Evolutionary conservation across 495 filamentous ascomycete genomes (phyloP), one percentile per base, ranked within the genome.

Genomic region (Neurospora africana): DNA sequence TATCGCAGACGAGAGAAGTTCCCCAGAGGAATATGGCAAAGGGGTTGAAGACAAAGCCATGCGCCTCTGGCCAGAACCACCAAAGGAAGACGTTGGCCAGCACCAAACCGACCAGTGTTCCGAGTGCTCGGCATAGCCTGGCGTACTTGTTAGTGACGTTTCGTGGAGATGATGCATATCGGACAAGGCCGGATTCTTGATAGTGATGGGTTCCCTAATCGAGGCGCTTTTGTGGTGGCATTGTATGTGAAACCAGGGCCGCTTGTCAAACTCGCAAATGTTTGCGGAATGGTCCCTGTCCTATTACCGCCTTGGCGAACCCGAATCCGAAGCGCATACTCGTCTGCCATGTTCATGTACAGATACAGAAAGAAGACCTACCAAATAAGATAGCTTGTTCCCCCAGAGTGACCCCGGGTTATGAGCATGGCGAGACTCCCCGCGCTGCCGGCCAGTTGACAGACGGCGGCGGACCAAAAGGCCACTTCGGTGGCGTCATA

Each of bases 401-500:
- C 84, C 10, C 83, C 81, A 53, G 82, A 81, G 73, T 84, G 82
- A 27, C 76, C 76, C 38, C 83, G 69, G 17, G 78, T 70, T 4
- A 78, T 19, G 40, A 85, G 70, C 75, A 84, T 83, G 35, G 73
- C 76, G 68, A 85, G 74, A 69, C 79, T 78, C 23, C 75, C 74
- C 8, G 61, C 74, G 69, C 76, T 78, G 21, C 78, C 40, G 47
- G 79, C 73, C 4, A 79, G 40, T 74, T 83, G 81, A 38, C 72
- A 53, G 9, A 80, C 65, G 1, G 73, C 75, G 0, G 79, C 78
- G 19, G 73, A 79, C 82, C 83, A 86, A 71, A 80, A 83, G 8
- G 76, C 81, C 74, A 84, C 39, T 75, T 86, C 83, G n/a, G 83
- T 81, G 17, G 78, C 83, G 74, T 84, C 83, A 44, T 75, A 76